phyloP scores from a whole-genome alignment of 169 alveolate species.

The Eimeria acervulina region DNA sequence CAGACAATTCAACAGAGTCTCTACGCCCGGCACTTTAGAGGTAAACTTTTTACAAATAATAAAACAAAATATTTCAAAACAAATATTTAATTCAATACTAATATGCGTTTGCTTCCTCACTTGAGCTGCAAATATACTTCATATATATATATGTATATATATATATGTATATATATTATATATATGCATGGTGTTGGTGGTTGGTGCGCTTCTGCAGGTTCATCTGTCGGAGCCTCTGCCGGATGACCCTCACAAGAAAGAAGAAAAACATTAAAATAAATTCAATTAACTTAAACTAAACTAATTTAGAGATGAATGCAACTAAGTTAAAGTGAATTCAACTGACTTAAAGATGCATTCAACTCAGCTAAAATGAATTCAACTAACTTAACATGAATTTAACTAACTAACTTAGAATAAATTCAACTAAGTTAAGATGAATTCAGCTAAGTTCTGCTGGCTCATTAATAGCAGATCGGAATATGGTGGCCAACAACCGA shows the following conservation, averaged over 20 bases:
- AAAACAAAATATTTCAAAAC: neutral
- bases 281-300: neutral
- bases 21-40: constrained; percentile 82
- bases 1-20: constrained; percentile 88
- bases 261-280: neutral
- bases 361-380: too few relatives aligned
- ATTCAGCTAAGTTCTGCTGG: too few relatives aligned
- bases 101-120: too few relatives aligned
- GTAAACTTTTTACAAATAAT: constrained; percentile 10
- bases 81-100: neutral
- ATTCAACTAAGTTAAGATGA: too few relatives aligned
- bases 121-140: too few relatives aligned
- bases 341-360: too few relatives aligned
- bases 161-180: neutral
- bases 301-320: too few relatives aligned
- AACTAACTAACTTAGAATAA: too few relatives aligned
- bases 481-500: too few relatives aligned
- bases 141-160: neutral
- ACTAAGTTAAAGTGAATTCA: too few relatives aligned
- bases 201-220: constrained; percentile 14
- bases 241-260: neutral
- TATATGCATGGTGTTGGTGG: neutral
- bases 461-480: too few relatives aligned
- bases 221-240: constrained; percentile 57
- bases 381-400: too few relatives aligned